A percentile compares a stretch with the other conserved stretches of the same genome.
Conservation (phyloP, 305 asterid species). For the Fraxinus floribunda region DNA sequence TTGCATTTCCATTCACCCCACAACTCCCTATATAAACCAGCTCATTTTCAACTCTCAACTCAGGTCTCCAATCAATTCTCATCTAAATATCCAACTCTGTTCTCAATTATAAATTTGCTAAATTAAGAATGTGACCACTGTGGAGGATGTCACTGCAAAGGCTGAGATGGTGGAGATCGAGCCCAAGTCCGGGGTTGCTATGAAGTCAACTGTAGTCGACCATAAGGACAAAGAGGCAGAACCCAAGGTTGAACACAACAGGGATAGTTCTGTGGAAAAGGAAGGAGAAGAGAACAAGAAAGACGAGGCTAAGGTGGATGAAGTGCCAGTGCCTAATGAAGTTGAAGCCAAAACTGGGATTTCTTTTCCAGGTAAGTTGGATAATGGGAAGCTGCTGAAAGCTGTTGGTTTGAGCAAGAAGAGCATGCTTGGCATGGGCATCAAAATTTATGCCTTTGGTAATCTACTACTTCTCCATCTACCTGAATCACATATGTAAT, state of each 20-base stretch:
- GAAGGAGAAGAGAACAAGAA: constrained; percentile 33
- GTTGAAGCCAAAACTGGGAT: constrained; percentile 61
- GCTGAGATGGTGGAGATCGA: constrained; percentile 47
- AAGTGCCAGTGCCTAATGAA: constrained; percentile 51
- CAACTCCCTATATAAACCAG: constrained; percentile 35
- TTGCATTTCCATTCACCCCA: neutral
- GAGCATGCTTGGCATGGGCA: constrained; percentile 67
- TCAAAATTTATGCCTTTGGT: constrained; percentile 73
- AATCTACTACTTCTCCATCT: constrained; percentile 9
- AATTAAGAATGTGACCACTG: constrained; percentile 42
- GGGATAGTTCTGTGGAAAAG: constrained; percentile 15
- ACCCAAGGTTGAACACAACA: constrained; percentile 10
- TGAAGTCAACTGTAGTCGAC: constrained; percentile 26
- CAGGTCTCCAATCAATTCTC: constrained; percentile 29
- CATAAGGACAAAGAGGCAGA: constrained; percentile 26
- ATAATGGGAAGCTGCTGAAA: constrained; percentile 50
- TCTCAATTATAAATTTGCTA: neutral
- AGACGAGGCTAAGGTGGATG: constrained; percentile 31
- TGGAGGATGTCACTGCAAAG: constrained; percentile 41
- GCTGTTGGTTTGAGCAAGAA: constrained; percentile 73
- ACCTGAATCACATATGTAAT: neutral
- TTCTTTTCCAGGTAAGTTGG: constrained; percentile 56
- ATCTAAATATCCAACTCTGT: constrained; percentile 4
- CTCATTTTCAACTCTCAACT: constrained; percentile 4
- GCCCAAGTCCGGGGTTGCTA: constrained; percentile 38